Evolutionary conservation across 371 early-diverging fungal species (phyloP).

Genomic region (Rhizopus sp.): DNA sequence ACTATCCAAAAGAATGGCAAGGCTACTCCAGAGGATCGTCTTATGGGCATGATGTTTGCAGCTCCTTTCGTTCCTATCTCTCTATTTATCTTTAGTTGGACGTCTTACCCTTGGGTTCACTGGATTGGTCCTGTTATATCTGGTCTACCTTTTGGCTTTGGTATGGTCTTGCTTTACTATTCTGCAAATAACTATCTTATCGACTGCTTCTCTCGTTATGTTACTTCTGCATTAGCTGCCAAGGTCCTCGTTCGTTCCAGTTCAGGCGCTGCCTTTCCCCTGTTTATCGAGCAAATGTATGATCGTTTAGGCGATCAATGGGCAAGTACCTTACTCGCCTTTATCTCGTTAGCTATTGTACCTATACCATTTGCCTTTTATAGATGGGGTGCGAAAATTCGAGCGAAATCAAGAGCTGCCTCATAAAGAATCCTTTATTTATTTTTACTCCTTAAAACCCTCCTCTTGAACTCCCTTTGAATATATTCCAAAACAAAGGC

Average conservation of each 20-base stretch:
- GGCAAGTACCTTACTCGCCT: constrained; percentile 47
- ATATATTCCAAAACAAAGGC: too few species aligned
- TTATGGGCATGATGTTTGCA: constrained; percentile 47
- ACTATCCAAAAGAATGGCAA: constrained; percentile 16
- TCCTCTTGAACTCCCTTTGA: not conserved
- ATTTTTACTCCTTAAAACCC: not conserved
- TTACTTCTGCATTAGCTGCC: constrained; percentile 47
- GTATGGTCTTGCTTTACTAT: constrained; percentile 47
- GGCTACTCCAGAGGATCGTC: constrained; percentile 45
- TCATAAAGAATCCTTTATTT: constrained; percentile 11
- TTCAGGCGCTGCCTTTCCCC: constrained; percentile 50
- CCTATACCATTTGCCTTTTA: constrained; percentile 50
- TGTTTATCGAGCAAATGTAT: constrained; percentile 47
- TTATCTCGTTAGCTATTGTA: constrained; percentile 44
- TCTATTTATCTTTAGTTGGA: constrained; percentile 52
- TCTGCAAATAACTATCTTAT: constrained; percentile 49
- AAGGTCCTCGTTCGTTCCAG: constrained; percentile 44
- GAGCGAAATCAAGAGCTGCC: constrained; percentile 34
- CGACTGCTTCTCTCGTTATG: constrained; percentile 44
- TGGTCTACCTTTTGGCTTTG: constrained; percentile 47
- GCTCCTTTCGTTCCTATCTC: constrained; percentile 45
- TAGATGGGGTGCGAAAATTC: constrained; percentile 40
- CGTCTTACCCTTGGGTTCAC: constrained; percentile 39
- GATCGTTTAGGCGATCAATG: constrained; percentile 38
- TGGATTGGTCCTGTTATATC: constrained; percentile 40